Conservation (phyloP, 192 early-diverging fungal genomes). For the Gaertneriomyces semiglobifer region DNA sequence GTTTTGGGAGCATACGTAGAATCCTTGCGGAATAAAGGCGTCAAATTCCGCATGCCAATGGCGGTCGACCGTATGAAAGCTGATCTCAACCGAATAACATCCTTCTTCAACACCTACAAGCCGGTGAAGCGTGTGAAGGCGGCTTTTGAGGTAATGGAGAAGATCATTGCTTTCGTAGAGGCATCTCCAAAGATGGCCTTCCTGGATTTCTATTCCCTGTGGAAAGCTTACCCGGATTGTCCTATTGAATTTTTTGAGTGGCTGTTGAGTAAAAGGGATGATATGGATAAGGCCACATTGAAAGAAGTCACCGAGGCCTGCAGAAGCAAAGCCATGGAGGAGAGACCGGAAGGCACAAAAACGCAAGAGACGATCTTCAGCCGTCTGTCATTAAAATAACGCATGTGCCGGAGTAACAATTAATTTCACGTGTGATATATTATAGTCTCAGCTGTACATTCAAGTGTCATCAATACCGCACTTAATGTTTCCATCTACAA, state of each 20-base stretch:
- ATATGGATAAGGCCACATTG: constrained; percentile 78
- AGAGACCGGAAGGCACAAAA: constrained; percentile 15
- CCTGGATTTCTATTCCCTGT: constrained; percentile 87
- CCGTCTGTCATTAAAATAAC: constrained; percentile 33
- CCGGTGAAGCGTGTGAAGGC: constrained; percentile 65
- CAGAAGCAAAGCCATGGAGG: constrained; percentile 62
- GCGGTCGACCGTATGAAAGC: constrained; percentile 67
- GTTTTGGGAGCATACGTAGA: constrained; percentile 85
- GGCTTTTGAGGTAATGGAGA: constrained; percentile 78
- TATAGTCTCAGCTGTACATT: too few relatives aligned
- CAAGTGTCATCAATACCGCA: too few relatives aligned
- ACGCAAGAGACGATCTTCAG: constrained; percentile 34
- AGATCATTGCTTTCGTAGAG: constrained; percentile 76
- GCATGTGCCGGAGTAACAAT: neutral
- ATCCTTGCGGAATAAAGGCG: constrained; percentile 71
- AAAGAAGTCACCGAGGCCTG: constrained; percentile 86
- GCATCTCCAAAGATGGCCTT: constrained; percentile 79
- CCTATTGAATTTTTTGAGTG: constrained; percentile 92
- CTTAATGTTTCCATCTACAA: too few relatives aligned
- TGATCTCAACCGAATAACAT: constrained; percentile 70
- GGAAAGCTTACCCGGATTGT: constrained; percentile 87
- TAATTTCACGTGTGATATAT: too few relatives aligned
- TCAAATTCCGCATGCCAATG: constrained; percentile 67
- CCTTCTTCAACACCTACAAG: constrained; percentile 77
- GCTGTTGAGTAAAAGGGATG: constrained; percentile 81